Evolutionary conservation across 495 filamentous ascomycete species (phyloP), one percentile per base, ranked within the genome.

Genomic region (Penicillium pancosmium): DNA sequence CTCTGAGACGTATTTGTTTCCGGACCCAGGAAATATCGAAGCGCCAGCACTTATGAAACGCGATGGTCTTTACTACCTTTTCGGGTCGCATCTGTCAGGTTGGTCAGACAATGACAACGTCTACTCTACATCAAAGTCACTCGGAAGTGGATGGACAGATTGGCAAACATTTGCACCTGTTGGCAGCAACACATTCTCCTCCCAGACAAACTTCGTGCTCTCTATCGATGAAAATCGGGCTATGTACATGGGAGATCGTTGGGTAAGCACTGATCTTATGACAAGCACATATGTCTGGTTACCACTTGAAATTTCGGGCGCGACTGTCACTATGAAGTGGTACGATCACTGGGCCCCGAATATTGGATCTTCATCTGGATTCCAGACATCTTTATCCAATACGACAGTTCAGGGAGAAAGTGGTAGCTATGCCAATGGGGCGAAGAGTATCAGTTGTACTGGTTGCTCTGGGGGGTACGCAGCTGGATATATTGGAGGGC

Each of bases 221-320:
- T 48, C 46, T 3, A 48, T 48, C 21, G 46, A 48, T 27, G 46
- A 23, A 6, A 48, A 27, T 9, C 46, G 23, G 10, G 46, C 67
- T 47, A 84, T 85, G 54, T 90, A 88, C 70, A 82, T 89, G 75
- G 86, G 87, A 50, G 87, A 89, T 70, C 78, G 87, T 5, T 89
- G 87, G 87, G 64, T 82, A 2, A 78, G 74, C 16, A 56, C 60
- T 16, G 86, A 89, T 64, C 75, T 89, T 0, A 81, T 82, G 78
- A 70, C 80, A 21, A 80, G 76, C 41, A 84, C 85, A 5, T 89
- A 89, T 63, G 70, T 89, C 31, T 90, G 87, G 87, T 78, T 90
- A 0, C 87, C 86, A 5, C 72, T 89, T 2, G 76, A 61, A 5
- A 77, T 90, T 63, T 75, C 69, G 16, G 86, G 85, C 0, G 85